Percentiles rank a stretch among this genome's conserved stretches.
Conservation (phyloP, 2,329 filamentous ascomycete genomes). For the Hymenoscyphus linearis region DNA sequence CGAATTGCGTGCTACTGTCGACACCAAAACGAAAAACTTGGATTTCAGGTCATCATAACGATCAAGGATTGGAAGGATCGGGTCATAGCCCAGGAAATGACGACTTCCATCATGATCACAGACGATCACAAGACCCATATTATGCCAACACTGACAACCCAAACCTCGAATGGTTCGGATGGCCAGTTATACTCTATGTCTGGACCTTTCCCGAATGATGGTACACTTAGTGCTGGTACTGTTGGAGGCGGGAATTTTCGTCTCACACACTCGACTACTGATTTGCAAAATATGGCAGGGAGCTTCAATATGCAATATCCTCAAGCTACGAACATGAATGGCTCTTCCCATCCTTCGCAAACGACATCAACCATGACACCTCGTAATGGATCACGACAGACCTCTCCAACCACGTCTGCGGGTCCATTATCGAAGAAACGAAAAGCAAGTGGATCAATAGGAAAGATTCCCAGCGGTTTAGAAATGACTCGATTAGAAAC, state of each 20-base stretch:
- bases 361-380: slow-evolving; percentile 46
- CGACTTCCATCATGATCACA: slow-evolving; percentile 90
- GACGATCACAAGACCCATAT: slow-evolving; percentile 91
- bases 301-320: slow-evolving; percentile 35
- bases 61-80: slow-evolving; percentile 75
- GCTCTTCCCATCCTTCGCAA: slow-evolving; percentile 35
- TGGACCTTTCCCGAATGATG: slow-evolving; percentile 36
- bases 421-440: slow-evolving; percentile 73
- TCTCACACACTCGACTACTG: slow-evolving; percentile 56
- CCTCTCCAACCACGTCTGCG: slow-evolving; percentile 60
- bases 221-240: slow-evolving; percentile 17
- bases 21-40: slow-evolving; percentile 88
- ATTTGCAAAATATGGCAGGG: slow-evolving; percentile 55
- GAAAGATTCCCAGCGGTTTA: slow-evolving; percentile 66
- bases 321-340: slow-evolving; percentile 25
- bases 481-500: slow-evolving; percentile 80
- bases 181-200: slow-evolving; percentile 36
- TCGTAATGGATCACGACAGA: slow-evolving; percentile 64
- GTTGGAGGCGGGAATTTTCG: slow-evolving; percentile 41
- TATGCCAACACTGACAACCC: slow-evolving; percentile 34
- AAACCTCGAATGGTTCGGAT: slow-evolving; percentile 30
- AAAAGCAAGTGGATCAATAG: slow-evolving; percentile 64
- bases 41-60: slow-evolving; percentile 91
- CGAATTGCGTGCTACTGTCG: slow-evolving; percentile 95
- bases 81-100: slow-evolving; percentile 77